Evolutionary conservation across 2,329 filamentous ascomycete genomes (phyloP), one percentile per base, ranked within the genome.

Genomic region (Cytospora chrysosperma): DNA sequence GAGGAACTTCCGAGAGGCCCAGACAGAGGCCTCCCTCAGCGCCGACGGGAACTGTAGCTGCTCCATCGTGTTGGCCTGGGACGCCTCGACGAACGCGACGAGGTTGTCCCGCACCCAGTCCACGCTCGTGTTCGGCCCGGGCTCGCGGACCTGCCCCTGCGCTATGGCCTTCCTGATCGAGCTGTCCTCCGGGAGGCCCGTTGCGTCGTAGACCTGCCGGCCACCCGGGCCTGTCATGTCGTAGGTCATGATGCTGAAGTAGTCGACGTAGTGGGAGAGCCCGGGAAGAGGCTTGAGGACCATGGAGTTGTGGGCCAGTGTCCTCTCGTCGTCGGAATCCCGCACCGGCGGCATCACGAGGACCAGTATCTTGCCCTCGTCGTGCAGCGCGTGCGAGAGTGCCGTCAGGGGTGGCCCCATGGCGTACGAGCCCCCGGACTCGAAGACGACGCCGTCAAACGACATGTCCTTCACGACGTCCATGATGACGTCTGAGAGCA

Each of bases 181-280:
- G 49, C 60, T 57, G 15, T 56, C 61, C 2, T 52, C 59, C 0
- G 58, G 59, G n/a, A 62, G 37, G 19, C 10, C 34, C 2, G 47
- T n/a, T 9, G 21, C 49, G 19, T 49, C 51, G n/a, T 28, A 40
- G 37, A 61, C 28, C 49, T 65, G 59, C 13, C 54, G 67, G 2
- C 68, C 68, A 7, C 56, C 66, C 0, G 66, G 62, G 1, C 68
- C 68, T 3, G 63, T 54, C 67, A 69, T 68, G 56, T 69, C 68
- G 54, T 69, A 69, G 0, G 68, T 69, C 68, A 69, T 69, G 51
- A 69, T 64, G 51, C 61, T 66, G 63, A 69, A 67, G 27, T 69
- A 69, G 57, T 69, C 68, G 13, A 63, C 56, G 15, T 68, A 56
- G 19, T 61, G 56, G 2, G 66, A 56, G 8, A 69, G 67, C 19